phyloP scores from a whole-genome alignment of 2,329 filamentous ascomycete genomes.

The Thielaviopsis euricoi region DNA sequence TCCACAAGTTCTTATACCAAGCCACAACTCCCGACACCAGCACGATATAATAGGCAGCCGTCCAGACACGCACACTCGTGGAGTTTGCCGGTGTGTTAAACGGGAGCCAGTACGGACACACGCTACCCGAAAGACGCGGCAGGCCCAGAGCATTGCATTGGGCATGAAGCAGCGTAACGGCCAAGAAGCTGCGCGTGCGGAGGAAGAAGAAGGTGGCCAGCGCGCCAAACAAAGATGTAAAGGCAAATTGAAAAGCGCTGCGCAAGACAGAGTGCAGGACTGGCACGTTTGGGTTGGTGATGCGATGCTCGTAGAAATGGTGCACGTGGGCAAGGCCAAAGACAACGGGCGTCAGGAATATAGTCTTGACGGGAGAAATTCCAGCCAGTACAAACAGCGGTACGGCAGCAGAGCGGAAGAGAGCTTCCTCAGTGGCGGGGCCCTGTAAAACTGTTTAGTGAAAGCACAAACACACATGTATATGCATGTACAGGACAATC shows the following conservation, averaged over 20 bases:
- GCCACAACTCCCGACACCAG: conserved; percentile 52
- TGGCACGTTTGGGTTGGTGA: conserved; percentile 59
- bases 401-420: conserved; percentile 78
- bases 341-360: conserved; percentile 72
- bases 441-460: conserved; percentile 25
- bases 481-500: no score
- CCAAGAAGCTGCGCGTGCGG: conserved; percentile 64
- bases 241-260: conserved; percentile 69
- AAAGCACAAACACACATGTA: not conserved
- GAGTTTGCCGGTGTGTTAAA: conserved; percentile 14
- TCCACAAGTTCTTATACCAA: conserved; percentile 58
- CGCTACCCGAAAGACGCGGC: conserved; percentile 67
- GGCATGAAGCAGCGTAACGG: conserved; percentile 59
- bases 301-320: conserved; percentile 86
- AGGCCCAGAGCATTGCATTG: conserved; percentile 92
- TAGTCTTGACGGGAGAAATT: conserved; percentile 38
- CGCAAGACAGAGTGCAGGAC: conserved; percentile 46
- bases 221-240: conserved; percentile 85
- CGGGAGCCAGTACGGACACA: conserved; percentile 36
- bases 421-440: conserved; percentile 79
- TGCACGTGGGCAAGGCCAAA: conserved; percentile 90
- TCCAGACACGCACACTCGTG: conserved; percentile 36
- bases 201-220: conserved; percentile 83
- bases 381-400: conserved; percentile 64
- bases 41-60: conserved; percentile 61